Percentiles rank a stretch among this genome's conserved stretches.
Conservation (phyloP, 2,329 filamentous ascomycete species). For the Botryosphaeria dothidea region DNA sequence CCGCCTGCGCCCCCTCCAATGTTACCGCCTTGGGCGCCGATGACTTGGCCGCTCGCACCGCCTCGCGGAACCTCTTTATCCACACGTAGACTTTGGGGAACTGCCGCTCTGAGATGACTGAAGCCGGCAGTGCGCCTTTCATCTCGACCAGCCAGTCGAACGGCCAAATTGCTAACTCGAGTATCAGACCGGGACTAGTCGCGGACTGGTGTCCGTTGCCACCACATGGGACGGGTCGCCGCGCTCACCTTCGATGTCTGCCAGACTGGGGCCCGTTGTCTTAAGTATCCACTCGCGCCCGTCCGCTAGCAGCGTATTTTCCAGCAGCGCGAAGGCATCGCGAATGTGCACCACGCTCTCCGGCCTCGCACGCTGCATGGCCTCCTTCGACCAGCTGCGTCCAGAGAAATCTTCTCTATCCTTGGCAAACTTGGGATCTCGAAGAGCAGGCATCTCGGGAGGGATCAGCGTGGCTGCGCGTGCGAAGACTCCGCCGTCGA, state of each 20-base stretch:
- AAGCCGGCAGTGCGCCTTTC: constrained; percentile 56
- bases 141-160: constrained; percentile 65
- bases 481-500: constrained; percentile 59
- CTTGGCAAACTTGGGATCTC: constrained; percentile 59
- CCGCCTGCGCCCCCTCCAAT: constrained; percentile 58
- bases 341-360: constrained; percentile 60
- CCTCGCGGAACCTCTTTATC: constrained; percentile 61
- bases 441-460: constrained; percentile 52
- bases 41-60: constrained; percentile 46
- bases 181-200: background rate
- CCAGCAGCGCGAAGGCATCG: constrained; percentile 58
- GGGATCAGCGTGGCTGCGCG: constrained; percentile 58
- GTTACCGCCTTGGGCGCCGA: constrained; percentile 42
- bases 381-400: constrained; percentile 41
- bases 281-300: constrained; percentile 66
- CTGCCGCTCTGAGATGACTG: constrained; percentile 51
- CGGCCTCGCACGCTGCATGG: constrained; percentile 46
- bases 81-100: constrained; percentile 66
- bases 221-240: background rate
- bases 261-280: constrained; percentile 55
- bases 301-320: constrained; percentile 64
- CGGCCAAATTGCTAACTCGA: constrained; percentile 57
- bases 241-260: constrained; percentile 65
- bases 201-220: constrained; percentile 8
- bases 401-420: constrained; percentile 57